Conservation (phyloP, 768 basidiomycete genomes). For the Trametes villosa region DNA sequence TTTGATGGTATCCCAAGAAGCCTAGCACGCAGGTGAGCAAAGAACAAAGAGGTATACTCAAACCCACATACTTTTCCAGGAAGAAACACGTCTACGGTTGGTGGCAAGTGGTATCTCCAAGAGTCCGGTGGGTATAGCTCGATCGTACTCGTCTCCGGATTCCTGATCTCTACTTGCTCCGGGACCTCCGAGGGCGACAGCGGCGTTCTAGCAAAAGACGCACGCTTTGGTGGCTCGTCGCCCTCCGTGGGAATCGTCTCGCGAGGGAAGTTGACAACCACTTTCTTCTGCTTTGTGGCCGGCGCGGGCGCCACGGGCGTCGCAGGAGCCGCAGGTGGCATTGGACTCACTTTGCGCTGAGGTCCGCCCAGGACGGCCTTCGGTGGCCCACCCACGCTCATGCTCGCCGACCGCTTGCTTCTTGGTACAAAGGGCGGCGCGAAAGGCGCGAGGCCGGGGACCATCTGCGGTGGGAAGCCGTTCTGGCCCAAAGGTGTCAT, state of each 20-base stretch:
- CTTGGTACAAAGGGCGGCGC: conserved; percentile 57
- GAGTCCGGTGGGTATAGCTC: conserved; percentile 69
- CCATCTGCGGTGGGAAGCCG: conserved; percentile 58
- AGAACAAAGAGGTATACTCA: not conserved
- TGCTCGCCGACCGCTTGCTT: conserved; percentile 63
- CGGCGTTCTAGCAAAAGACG: conserved; percentile 67
- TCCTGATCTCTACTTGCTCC: conserved; percentile 30
- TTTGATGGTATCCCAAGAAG: conserved; percentile 75
- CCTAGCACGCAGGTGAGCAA: conserved; percentile 42
- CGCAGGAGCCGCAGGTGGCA: conserved; percentile 46
- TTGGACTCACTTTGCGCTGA: conserved; percentile 73
- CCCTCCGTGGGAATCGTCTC: conserved; percentile 52
- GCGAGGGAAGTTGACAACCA: conserved; percentile 71
- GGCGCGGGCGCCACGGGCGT: conserved; percentile 32
- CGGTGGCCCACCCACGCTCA: conserved; percentile 86
- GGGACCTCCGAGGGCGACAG: conserved; percentile 44
- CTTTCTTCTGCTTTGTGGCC: conserved; percentile 68
- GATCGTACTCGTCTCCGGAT: conserved; percentile 47
- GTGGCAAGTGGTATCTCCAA: conserved; percentile 60
- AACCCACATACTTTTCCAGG: conserved; percentile 68
- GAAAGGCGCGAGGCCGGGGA: conserved; percentile 36
- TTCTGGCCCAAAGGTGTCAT: conserved; percentile 64
- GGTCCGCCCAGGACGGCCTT: conserved; percentile 85
- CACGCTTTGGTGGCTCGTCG: conserved; percentile 44
- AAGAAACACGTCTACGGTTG: conserved; percentile 77